Evolutionary conservation across 352 stramenopile genomes (phyloP).

Genomic region (Phytophthora vignae): DNA sequence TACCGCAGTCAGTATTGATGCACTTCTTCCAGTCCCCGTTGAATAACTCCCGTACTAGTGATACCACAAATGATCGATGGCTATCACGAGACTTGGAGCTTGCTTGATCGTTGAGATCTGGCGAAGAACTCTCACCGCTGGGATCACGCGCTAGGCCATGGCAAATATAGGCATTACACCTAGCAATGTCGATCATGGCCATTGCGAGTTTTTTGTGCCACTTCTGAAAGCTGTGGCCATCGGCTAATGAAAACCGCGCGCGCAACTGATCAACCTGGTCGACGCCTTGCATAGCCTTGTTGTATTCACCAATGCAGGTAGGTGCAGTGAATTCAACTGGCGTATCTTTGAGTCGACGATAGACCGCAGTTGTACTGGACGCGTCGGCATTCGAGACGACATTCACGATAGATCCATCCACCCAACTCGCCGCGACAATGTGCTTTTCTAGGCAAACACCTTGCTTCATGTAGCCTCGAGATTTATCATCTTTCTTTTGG

Average conservation of each 20-base stretch:
- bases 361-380: conserved; percentile 24
- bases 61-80: neutral
- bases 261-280: neutral
- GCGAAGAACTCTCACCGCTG: neutral
- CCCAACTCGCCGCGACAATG: conserved; percentile 15
- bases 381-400: conserved; percentile 9
- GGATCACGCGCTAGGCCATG: neutral
- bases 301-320: conserved; percentile 39
- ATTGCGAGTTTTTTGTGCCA: conserved; percentile 8
- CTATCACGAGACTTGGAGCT: neutral
- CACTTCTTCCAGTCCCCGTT: neutral
- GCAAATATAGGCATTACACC: conserved; percentile 1
- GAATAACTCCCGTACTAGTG: neutral
- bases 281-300: conserved; percentile 43
- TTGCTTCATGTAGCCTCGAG: conserved; percentile 19
- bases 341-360: conserved; percentile 20
- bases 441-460: conserved; percentile 15
- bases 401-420: neutral
- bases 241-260: neutral
- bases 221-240: conserved; percentile 1
- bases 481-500: conserved; percentile 7
- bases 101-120: neutral
- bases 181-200: neutral
- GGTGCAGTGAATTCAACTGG: conserved; percentile 19
- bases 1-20: neutral